Conservation (phyloP, 352 stramenopile species). For the Pythium myriotylum region DNA sequence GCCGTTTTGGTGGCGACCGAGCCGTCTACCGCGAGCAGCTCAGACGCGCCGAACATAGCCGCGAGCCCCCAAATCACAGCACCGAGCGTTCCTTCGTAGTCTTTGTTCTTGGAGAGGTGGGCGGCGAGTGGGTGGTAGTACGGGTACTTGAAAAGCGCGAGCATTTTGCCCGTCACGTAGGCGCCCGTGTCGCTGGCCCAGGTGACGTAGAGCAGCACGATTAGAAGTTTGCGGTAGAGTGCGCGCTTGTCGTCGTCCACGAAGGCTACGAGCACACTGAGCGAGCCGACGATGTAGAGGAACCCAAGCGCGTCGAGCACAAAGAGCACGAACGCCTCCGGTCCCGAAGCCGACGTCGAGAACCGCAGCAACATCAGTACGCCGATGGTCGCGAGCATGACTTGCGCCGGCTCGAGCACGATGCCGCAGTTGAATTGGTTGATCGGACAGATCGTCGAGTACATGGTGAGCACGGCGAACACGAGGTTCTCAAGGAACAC, state of each 20-base stretch:
- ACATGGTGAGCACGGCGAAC: constrained; percentile 56
- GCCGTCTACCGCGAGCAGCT: constrained; percentile 74
- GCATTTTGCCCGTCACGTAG: constrained; percentile 91
- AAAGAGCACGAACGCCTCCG: constrained; percentile 46
- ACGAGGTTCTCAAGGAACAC: constrained; percentile 46
- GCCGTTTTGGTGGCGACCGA: constrained; percentile 71
- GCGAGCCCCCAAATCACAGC: constrained; percentile 81
- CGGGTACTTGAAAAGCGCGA: constrained; percentile 84
- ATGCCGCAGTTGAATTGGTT: constrained; percentile 53
- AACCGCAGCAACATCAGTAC: constrained; percentile 53
- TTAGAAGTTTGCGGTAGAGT: constrained; percentile 62
- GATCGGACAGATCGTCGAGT: constrained; percentile 61
- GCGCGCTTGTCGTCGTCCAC: constrained; percentile 59
- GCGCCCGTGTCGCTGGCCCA: constrained; percentile 91
- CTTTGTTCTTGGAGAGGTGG: constrained; percentile 95
- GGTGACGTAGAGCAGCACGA: constrained; percentile 69
- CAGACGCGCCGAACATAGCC: constrained; percentile 76
- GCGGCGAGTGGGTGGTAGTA: constrained; percentile 83
- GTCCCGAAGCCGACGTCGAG: constrained; percentile 27
- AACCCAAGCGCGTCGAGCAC: constrained; percentile 57
- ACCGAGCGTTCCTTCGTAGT: constrained; percentile 93
- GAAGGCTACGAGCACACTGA: constrained; percentile 57
- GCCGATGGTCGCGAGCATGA: constrained; percentile 42
- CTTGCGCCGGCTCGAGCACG: constrained; percentile 32
- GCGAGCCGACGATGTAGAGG: constrained; percentile 60